Evolutionary conservation across 176 grass and related monocot genomes (phyloP).

Genomic region (Musa itinerans): DNA sequence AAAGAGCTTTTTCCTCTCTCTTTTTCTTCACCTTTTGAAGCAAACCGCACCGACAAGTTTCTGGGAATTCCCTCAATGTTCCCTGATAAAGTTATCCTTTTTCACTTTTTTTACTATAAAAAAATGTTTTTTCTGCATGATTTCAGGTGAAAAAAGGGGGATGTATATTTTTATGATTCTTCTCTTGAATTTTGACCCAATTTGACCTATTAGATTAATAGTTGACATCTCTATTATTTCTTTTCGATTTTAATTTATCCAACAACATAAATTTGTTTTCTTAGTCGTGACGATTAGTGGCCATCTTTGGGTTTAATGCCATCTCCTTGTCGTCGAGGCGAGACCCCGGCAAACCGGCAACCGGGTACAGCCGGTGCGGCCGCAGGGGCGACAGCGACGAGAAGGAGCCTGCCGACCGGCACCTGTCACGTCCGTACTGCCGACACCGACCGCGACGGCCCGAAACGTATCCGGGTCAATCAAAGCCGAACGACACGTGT

Average conservation of each 20-base stretch:
- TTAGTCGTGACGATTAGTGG: too few species aligned
- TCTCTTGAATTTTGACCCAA: background rate
- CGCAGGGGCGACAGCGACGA: background rate
- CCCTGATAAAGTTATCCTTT: background rate
- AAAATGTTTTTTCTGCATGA: background rate
- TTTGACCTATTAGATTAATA: background rate
- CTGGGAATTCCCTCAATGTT: background rate
- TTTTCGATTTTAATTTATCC: too few species aligned
- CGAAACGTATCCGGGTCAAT: too few species aligned
- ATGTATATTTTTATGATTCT: background rate
- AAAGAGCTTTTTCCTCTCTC: background rate
- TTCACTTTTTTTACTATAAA: background rate
- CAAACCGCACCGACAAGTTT: background rate
- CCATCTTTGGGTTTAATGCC: too few species aligned
- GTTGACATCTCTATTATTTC: too few species aligned
- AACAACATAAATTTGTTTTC: too few species aligned
- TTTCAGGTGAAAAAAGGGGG: background rate
- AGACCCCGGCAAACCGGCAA: background rate
- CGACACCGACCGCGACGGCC: conserved; percentile 1
- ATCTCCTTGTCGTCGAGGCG: too few species aligned
- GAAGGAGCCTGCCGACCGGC: background rate
- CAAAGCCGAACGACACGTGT: background rate
- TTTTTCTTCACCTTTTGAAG: background rate
- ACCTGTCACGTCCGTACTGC: conserved; percentile 4
- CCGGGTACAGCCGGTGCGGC: conserved; percentile 6